Evolutionary conservation across 2,329 filamentous ascomycete species (phyloP), one percentile per base, ranked within the genome.

Genomic region (Diaporthe velutina): DNA sequence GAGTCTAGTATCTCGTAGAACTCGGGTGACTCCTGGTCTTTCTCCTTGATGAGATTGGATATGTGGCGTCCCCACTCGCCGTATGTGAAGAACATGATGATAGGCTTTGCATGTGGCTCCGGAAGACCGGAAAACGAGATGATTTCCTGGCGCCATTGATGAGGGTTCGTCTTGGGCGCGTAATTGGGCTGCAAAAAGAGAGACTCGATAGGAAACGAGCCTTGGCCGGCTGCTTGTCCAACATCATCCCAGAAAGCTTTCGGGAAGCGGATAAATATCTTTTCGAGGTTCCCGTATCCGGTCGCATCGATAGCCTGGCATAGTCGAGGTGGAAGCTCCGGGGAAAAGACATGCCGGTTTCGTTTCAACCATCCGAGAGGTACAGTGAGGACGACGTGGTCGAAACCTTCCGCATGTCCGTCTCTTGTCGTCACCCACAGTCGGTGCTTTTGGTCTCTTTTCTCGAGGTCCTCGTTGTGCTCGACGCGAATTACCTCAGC

Each of bases 351-450:
- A 9, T 78, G 73, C 54, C 83, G 83, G 77, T 88, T 86, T 74
- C 82, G 82, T 77, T 90, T 89, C 1, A 90, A 82, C 86, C 87
- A 90, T 67, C 88, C 88, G 1, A 90, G 80, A 0, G 88, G 88
- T 40, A 85, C 85, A 9, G 88, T 89, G 54, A 89, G 82, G 30
- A 90, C 84, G 12, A 90, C 83, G 74, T 89, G 86, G 76, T 90
- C 88, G 76, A 89, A 90, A 4, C 10, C 52, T 22, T 42, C 67
- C 28, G 19, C 15, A 12, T n/a, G 35, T 1, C 67, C 67, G 35
- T 57, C 48, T 54, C 35, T 55, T n/a, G 50, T 55, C 17, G 45
- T 40, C 17, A 70, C 50, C 28, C n/a, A 13, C 17, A 70, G 10
- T 57, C 7, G 42, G 75, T 60, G n/a, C 4, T 25, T 40, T 17